Conservation (phyloP, 208 protist genomes). For the Leishmania braziliensis region DNA sequence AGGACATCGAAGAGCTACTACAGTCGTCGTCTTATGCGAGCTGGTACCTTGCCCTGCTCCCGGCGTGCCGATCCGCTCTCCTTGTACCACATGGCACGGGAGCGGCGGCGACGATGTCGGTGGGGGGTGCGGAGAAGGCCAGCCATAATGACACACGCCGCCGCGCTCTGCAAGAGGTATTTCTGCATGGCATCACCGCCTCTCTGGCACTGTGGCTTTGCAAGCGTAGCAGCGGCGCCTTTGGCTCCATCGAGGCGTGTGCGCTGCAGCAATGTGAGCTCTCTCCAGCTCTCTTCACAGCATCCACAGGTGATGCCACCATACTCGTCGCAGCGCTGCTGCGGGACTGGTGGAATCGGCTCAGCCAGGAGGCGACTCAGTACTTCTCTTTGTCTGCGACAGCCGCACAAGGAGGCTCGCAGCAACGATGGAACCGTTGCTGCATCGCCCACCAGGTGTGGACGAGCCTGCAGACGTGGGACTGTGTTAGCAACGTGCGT, state of each 20-base stretch:
- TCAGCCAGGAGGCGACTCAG: background rate
- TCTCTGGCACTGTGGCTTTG: slow-evolving; percentile 31
- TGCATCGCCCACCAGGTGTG: background rate
- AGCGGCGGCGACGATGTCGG: background rate
- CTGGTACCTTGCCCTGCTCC: slow-evolving; percentile 20
- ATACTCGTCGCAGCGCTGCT: slow-evolving; percentile 3
- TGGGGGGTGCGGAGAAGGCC: background rate
- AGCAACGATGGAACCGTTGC: background rate
- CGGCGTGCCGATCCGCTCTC: slow-evolving; percentile 11
- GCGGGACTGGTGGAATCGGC: slow-evolving; percentile 19
- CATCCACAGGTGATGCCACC: background rate
- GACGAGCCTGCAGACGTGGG: background rate
- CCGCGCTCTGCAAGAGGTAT: slow-evolving; percentile 12
- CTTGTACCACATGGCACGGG: background rate
- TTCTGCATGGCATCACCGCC: slow-evolving; percentile 20
- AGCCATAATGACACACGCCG: background rate
- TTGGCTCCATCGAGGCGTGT: background rate
- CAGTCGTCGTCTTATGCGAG: slow-evolving; percentile 4
- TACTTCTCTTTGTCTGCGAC: no score
- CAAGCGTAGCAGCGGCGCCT: background rate
- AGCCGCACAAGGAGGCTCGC: background rate
- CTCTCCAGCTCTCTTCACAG: background rate
- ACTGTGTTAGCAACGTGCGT: background rate
- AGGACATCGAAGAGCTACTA: background rate
- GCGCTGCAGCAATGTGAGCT: background rate